Evolutionary conservation across 345 rosid species (phyloP).

Genomic region (Orychophragmus violaceus): DNA sequence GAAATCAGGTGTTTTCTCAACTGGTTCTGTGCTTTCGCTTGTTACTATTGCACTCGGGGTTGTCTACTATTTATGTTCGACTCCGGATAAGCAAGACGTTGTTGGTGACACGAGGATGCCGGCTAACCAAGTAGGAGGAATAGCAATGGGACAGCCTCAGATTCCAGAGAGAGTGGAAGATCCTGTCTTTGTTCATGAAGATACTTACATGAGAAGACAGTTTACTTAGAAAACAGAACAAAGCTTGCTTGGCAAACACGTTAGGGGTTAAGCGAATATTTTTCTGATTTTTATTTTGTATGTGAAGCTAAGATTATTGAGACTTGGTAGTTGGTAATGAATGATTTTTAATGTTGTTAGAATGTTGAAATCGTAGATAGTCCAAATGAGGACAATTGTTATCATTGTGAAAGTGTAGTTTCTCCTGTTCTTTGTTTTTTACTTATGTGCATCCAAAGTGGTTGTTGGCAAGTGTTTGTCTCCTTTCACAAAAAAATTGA

Average conservation of each 20-base stretch:
- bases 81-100: slow-evolving; percentile 34
- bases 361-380: background rate
- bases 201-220: slow-evolving; percentile 67
- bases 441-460: background rate
- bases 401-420: background rate
- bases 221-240: slow-evolving; percentile 36
- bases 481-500: background rate
- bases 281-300: background rate
- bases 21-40: slow-evolving; percentile 56
- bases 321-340: background rate
- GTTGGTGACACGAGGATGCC: slow-evolving; percentile 24
- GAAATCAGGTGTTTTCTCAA: slow-evolving; percentile 80
- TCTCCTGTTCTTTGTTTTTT: background rate
- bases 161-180: slow-evolving; percentile 49
- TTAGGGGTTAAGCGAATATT: slow-evolving; percentile 23
- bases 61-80: slow-evolving; percentile 57
- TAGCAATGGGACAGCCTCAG: slow-evolving; percentile 78
- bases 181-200: slow-evolving; percentile 78
- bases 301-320: background rate
- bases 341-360: background rate
- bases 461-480: background rate
- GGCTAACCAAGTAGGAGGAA: slow-evolving; percentile 36
- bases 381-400: background rate
- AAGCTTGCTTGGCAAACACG: background rate
- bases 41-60: slow-evolving; percentile 55